Evolutionary conservation across 2,329 filamentous ascomycete species (phyloP).

Genomic region (Leptosphaerulina australis): DNA sequence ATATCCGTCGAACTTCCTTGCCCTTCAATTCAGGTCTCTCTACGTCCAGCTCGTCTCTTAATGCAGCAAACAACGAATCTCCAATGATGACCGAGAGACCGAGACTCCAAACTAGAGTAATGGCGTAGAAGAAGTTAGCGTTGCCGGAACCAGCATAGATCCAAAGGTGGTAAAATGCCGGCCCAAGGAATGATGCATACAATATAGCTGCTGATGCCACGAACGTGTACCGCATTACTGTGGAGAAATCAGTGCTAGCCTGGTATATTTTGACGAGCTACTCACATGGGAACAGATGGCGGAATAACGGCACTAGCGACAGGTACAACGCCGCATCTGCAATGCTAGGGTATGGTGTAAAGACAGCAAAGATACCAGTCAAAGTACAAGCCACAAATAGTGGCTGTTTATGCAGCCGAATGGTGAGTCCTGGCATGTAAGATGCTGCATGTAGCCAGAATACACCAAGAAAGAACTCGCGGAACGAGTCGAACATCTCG

Average conservation of each 20-base stretch:
- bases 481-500: constrained; percentile 98
- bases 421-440: constrained; percentile 84
- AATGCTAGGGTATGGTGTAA: constrained; percentile 96
- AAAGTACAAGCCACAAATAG: constrained; percentile 84
- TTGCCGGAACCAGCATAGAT: constrained; percentile 98
- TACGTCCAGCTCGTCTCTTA: constrained; percentile 92
- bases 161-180: constrained; percentile 96
- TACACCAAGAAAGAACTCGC: constrained; percentile 94
- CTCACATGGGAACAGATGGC: constrained; percentile 85
- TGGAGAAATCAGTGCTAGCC: constrained; percentile 11
- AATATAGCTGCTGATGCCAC: constrained; percentile 80
- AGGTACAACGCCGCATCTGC: constrained; percentile 88
- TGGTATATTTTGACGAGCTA: constrained; percentile 19
- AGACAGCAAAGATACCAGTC: constrained; percentile 88
- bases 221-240: constrained; percentile 92
- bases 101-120: constrained; percentile 97
- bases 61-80: constrained; percentile 83
- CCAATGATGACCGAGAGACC: constrained; percentile 85
- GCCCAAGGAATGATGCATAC: constrained; percentile 87
- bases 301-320: constrained; percentile 79
- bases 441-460: constrained; percentile 95
- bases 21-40: constrained; percentile 89
- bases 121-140: constrained; percentile 99
- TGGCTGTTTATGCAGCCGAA: constrained; percentile 83
- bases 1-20: constrained; percentile 86